These are phyloP conservation scores for Yamadazyma phyllophila DNA, from an alignment of 805 yeast species.

Conservation along the genomic window DNA sequence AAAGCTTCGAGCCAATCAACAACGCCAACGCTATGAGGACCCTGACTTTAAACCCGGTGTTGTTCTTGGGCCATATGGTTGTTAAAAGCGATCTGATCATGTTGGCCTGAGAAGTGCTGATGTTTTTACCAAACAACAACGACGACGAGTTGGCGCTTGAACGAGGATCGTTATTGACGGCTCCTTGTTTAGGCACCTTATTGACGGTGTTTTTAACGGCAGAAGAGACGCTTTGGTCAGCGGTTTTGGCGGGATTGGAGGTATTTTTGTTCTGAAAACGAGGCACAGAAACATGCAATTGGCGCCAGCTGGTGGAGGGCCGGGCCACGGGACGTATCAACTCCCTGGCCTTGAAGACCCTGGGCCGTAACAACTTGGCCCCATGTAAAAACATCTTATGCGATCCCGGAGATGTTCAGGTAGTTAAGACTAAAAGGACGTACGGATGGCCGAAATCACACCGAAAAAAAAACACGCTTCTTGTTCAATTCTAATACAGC, in stretches of 20 bases:
- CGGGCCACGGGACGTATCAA: background rate
- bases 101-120: constrained; percentile 43
- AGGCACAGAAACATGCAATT: background rate
- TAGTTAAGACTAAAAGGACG: no score
- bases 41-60: constrained; percentile 62
- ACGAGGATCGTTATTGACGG: background rate
- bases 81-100: constrained; percentile 63
- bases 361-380: background rate
- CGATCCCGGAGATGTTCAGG: constrained; percentile 2
- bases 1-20: constrained; percentile 74
- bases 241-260: background rate
- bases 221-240: no score
- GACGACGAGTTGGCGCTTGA: constrained; percentile 4
- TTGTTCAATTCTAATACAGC: background rate
- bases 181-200: background rate
- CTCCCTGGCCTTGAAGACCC: background rate
- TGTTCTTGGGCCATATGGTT: constrained; percentile 80
- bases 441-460: background rate
- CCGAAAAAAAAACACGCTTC: background rate
- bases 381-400: constrained; percentile 5
- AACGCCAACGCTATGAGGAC: constrained; percentile 74
- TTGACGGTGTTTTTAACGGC: background rate
- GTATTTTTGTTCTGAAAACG: background rate
- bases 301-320: background rate
- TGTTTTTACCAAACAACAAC: constrained; percentile 26